Evolutionary conservation across 306 rosid genomes (phyloP).

Genomic region (Casuarina glauca): DNA sequence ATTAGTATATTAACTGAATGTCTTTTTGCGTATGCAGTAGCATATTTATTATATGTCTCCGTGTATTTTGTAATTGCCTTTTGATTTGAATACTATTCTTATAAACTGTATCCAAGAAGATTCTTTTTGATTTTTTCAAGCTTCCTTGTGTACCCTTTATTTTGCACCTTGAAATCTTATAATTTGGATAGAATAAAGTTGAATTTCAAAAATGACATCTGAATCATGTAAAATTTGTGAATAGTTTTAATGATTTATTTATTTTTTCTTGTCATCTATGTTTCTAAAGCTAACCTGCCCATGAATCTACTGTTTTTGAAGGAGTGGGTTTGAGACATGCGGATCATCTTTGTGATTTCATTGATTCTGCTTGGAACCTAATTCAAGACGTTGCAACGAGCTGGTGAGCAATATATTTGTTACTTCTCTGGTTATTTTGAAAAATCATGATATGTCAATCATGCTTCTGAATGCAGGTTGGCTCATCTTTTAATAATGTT

Average conservation of each 20-base stretch:
- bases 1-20: neutral
- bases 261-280: neutral
- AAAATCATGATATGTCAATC: constrained; percentile 22
- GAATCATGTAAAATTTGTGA: neutral
- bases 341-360: constrained; percentile 34
- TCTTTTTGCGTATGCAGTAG: neutral
- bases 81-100: neutral
- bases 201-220: neutral
- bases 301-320: constrained; percentile 25
- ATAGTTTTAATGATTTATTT: neutral
- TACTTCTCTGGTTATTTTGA: constrained; percentile 19
- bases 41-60: neutral
- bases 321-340: constrained; percentile 40
- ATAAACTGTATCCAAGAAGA: neutral
- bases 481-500: constrained; percentile 37
- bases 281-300: constrained; percentile 5
- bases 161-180: neutral
- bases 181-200: neutral
- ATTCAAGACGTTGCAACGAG: constrained; percentile 28
- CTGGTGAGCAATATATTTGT: constrained; percentile 37
- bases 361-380: constrained; percentile 43
- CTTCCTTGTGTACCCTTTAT: neutral
- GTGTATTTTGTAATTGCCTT: neutral
- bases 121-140: neutral
- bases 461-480: constrained; percentile 44